These are phyloP conservation scores for Ramaria sp. DNA, from an alignment of 768 basidiomycete genomes.

Conservation along the genomic window DNA sequence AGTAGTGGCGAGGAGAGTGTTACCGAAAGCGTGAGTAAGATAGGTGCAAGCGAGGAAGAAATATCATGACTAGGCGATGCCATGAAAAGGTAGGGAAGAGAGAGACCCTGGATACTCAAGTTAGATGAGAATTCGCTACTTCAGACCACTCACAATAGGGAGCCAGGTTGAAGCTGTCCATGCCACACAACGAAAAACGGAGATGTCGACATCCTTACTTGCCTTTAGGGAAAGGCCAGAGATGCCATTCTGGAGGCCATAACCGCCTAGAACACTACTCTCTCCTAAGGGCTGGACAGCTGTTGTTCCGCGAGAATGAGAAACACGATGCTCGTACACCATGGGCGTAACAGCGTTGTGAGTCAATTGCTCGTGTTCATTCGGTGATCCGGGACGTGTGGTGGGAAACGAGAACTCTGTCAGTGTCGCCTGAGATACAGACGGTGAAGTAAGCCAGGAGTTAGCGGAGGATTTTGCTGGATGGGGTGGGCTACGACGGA, in stretches of 20 bases:
- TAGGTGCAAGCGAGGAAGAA: slow-evolving; percentile 28
- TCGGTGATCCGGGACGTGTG: slow-evolving; percentile 23
- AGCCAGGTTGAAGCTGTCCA: slow-evolving; percentile 64
- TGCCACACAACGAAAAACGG: slow-evolving; percentile 39
- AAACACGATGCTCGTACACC: slow-evolving; percentile 29
- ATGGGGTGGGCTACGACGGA: slow-evolving; percentile 45
- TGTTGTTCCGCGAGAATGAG: slow-evolving; percentile 37
- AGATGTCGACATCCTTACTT: slow-evolving; percentile 44
- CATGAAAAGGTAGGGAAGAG: slow-evolving; percentile 48
- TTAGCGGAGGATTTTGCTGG: slow-evolving; percentile 51
- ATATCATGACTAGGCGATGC: slow-evolving; percentile 29
- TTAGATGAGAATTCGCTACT: neutral
- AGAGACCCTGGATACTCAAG: slow-evolving; percentile 32
- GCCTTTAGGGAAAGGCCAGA: slow-evolving; percentile 30
- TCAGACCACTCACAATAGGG: slow-evolving; percentile 41
- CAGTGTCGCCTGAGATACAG: slow-evolving; percentile 43
- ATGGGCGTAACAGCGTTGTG: slow-evolving; percentile 29
- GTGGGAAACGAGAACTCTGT: slow-evolving; percentile 65
- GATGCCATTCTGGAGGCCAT: slow-evolving; percentile 41
- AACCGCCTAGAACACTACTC: slow-evolving; percentile 57
- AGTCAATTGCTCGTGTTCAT: slow-evolving; percentile 16
- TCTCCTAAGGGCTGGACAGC: slow-evolving; percentile 37
- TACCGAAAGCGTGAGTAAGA: slow-evolving; percentile 51
- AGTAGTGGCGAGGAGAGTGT: slow-evolving; percentile 59
- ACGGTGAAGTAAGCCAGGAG: slow-evolving; percentile 63